A percentile compares a stretch with the other conserved stretches of the same genome.
Evolutionary conservation across 164 flowering plant genomes (phyloP).

Genomic region (Akebia trifoliata): DNA sequence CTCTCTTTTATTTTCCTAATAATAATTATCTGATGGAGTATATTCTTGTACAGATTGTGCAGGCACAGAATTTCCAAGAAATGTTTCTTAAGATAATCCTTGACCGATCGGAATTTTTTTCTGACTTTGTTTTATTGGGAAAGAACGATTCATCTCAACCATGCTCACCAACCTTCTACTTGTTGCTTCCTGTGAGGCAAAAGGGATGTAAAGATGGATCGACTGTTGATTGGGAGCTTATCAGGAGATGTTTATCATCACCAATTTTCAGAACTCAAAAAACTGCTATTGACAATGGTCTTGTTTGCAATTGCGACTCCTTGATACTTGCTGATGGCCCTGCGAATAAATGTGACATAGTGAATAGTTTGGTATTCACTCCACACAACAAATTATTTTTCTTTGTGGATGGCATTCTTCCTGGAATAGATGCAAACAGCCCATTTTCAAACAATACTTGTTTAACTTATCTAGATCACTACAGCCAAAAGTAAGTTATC

Average conservation of each 20-base stretch:
- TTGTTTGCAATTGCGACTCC: slow-evolving; percentile 10
- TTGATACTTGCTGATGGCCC: slow-evolving; percentile 59
- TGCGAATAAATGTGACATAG: slow-evolving; percentile 33
- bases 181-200: slow-evolving; percentile 67
- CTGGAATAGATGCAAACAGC: slow-evolving; percentile 49
- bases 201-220: slow-evolving; percentile 18
- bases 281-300: slow-evolving; percentile 11
- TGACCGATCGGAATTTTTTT: slow-evolving; percentile 53
- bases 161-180: slow-evolving; percentile 51
- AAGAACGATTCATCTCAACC: slow-evolving; percentile 21
- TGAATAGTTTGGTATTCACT: slow-evolving; percentile 70
- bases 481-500: slow-evolving; percentile 42
- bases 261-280: slow-evolving; percentile 48
- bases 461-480: slow-evolving; percentile 47
- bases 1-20: background rate
- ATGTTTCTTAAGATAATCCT: slow-evolving; percentile 76
- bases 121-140: slow-evolving; percentile 60
- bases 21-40: background rate
- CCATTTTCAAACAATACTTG: slow-evolving; percentile 22
- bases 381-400: slow-evolving; percentile 53
- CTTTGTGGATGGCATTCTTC: slow-evolving; percentile 48
- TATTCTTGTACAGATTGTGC: slow-evolving; percentile 44
- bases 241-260: slow-evolving; percentile 70
- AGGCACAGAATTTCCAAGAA: slow-evolving; percentile 71
- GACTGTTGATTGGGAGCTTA: slow-evolving; percentile 62